These are phyloP conservation scores for Eimeria sp. DNA, from an alignment of 169 alveolate genomes.

Conservation along the genomic window DNA sequence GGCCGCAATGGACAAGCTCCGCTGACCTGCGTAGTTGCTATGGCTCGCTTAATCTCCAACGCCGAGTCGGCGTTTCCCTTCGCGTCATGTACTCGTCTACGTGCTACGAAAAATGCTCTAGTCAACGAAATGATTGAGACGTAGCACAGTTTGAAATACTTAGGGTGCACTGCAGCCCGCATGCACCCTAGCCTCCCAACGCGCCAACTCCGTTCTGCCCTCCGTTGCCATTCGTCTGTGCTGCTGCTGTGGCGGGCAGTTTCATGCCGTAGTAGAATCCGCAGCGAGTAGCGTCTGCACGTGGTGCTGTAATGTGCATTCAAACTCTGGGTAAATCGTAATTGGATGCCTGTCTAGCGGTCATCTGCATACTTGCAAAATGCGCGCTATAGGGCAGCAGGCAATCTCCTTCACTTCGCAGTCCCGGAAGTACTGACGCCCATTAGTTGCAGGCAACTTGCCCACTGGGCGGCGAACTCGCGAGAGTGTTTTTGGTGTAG, in stretches of 20 bases:
- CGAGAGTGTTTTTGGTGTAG: constrained; percentile 14
- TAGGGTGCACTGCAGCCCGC: constrained; percentile 25
- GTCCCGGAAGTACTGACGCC: constrained; percentile 55
- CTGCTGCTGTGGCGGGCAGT: constrained; percentile 1
- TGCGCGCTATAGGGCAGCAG: constrained; percentile 73
- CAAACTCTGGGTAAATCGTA: background rate
- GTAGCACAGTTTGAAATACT: background rate
- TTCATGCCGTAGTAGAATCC: background rate
- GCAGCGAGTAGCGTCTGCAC: background rate
- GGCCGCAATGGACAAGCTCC: constrained; percentile 54
- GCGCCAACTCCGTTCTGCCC: background rate
- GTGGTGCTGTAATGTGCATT: constrained; percentile 5
- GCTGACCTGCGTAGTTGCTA: constrained; percentile 12
- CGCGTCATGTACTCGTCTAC: background rate
- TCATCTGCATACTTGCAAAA: constrained; percentile 77
- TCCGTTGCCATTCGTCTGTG: background rate
- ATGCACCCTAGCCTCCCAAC: constrained; percentile 13
- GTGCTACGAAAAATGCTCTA: background rate
- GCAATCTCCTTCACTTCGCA: constrained; percentile 38
- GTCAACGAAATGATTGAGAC: background rate
- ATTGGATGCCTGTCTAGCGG: background rate
- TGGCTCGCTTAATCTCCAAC: background rate
- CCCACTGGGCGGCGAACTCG: constrained; percentile 71
- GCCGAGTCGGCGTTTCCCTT: constrained; percentile 7
- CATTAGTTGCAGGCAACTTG: constrained; percentile 67